A percentile compares a stretch with the other conserved stretches of the same genome.
phyloP scores from a whole-genome alignment of 164 flowering plant genomes.

The Pachysandra terminalis region DNA sequence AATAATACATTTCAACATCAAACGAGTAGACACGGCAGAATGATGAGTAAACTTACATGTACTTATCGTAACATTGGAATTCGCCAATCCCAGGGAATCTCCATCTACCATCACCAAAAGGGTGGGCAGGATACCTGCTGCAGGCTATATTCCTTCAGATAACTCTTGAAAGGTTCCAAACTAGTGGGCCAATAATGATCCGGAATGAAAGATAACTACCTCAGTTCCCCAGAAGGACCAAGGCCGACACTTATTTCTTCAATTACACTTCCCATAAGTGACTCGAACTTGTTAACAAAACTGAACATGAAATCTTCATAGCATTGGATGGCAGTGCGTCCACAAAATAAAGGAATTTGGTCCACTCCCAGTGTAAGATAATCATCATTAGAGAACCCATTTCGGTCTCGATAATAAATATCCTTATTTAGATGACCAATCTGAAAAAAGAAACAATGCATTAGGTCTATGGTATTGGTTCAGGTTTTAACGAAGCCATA shows the following conservation, averaged over 20 bases:
- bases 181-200: background rate
- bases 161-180: background rate
- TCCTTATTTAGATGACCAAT: slow-evolving; percentile 45
- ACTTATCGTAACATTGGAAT: slow-evolving; percentile 68
- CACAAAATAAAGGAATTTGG: slow-evolving; percentile 43
- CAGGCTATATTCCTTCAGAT: slow-evolving; percentile 14
- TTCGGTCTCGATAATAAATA: slow-evolving; percentile 48
- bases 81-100: slow-evolving; percentile 62
- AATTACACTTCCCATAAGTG: slow-evolving; percentile 45
- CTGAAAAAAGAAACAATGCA: slow-evolving; percentile 27
- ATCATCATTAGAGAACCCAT: slow-evolving; percentile 46
- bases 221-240: slow-evolving; percentile 66
- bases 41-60: slow-evolving; percentile 30
- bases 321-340: slow-evolving; percentile 59
- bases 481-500: background rate
- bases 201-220: slow-evolving; percentile 30
- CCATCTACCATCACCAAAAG: slow-evolving; percentile 53
- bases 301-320: slow-evolving; percentile 57
- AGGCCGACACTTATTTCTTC: slow-evolving; percentile 61
- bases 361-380: slow-evolving; percentile 62
- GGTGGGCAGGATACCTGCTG: slow-evolving; percentile 70
- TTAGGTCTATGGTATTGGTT: slow-evolving; percentile 8
- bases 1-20: background rate
- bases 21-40: slow-evolving; percentile 3
- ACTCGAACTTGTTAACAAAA: slow-evolving; percentile 41